A percentile compares a stretch with the other conserved stretches of the same genome.
Evolutionary conservation across 2,329 filamentous ascomycete species (phyloP).

Genomic region (Ascochyta clinopodiicola): DNA sequence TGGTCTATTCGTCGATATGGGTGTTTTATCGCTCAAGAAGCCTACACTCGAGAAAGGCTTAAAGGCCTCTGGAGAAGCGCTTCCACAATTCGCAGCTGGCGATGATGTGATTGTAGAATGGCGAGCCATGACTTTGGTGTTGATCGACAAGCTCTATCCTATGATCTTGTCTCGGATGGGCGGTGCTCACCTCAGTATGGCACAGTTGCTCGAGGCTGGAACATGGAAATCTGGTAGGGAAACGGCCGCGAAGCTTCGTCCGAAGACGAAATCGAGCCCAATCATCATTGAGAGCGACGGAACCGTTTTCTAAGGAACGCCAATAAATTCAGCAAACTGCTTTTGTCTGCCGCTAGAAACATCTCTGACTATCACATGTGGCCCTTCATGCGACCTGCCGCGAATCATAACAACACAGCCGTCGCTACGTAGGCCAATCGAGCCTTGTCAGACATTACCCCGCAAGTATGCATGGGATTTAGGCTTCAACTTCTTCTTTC

Average conservation of each 20-base stretch:
- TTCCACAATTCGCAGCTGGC: conserved; percentile 72
- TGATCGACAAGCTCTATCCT: conserved; percentile 71
- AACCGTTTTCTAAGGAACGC: conserved; percentile 29
- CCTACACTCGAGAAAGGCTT: conserved; percentile 72
- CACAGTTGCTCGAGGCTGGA: conserved; percentile 90
- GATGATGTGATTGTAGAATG: conserved; percentile 81
- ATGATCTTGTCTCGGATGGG: conserved; percentile 74
- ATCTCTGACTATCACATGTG: no score
- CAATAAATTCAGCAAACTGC: no score
- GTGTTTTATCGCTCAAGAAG: conserved; percentile 75
- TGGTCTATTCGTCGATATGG: conserved; percentile 84
- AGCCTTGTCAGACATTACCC: no score
- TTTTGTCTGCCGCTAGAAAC: no score
- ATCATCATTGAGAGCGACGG: conserved; percentile 42
- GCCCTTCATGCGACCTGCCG: no score
- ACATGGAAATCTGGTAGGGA: conserved; percentile 76
- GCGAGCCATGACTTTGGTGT: conserved; percentile 74
- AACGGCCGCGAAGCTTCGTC: conserved; percentile 31
- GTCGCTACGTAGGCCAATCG: no score
- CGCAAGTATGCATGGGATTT: no score
- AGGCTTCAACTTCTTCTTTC: no score
- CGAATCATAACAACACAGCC: no score
- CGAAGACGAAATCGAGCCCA: conserved; percentile 36
- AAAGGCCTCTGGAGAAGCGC: conserved; percentile 68
- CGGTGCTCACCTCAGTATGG: conserved; percentile 72